Percentiles rank a stretch among this genome's conserved stretches.
These are phyloP conservation scores for Echium plantagineum DNA, from an alignment of 257 asterid species.

Conservation along the genomic window DNA sequence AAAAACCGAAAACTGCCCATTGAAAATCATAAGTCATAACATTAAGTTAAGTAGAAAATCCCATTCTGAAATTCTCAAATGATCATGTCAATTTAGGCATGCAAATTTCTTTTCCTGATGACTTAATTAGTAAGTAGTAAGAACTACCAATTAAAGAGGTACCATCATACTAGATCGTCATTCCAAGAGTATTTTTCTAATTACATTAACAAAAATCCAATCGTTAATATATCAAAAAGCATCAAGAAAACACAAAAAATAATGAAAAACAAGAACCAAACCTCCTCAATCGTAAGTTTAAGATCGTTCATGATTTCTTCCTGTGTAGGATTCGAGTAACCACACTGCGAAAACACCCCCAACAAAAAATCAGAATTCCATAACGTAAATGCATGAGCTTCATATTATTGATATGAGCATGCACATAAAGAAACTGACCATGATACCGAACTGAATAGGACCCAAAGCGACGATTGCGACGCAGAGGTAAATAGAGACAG, in stretches of 20 bases:
- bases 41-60: not conserved
- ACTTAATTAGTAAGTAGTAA: no score
- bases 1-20: slow-evolving; percentile 59
- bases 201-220: not conserved
- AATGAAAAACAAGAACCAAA: slow-evolving; percentile 4
- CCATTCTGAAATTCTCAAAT: not conserved
- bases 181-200: not conserved
- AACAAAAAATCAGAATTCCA: no score
- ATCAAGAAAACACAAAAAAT: no score
- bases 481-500: slow-evolving; percentile 64
- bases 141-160: no score
- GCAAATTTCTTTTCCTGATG: no score
- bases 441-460: slow-evolving; percentile 71
- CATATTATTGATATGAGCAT: not conserved
- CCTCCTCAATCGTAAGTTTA: slow-evolving; percentile 68
- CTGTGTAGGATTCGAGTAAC: slow-evolving; percentile 77
- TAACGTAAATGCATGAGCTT: no score
- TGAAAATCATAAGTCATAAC: not conserved
- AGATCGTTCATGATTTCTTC: slow-evolving; percentile 53
- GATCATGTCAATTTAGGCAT: not conserved
- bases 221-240: no score
- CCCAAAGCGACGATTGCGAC: slow-evolving; percentile 71
- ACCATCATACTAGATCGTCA: no score
- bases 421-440: slow-evolving; percentile 23
- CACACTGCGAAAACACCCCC: slow-evolving; percentile 34